phyloP scores from a whole-genome alignment of 371 early-diverging fungal species.

The Mortierella sp. region DNA sequence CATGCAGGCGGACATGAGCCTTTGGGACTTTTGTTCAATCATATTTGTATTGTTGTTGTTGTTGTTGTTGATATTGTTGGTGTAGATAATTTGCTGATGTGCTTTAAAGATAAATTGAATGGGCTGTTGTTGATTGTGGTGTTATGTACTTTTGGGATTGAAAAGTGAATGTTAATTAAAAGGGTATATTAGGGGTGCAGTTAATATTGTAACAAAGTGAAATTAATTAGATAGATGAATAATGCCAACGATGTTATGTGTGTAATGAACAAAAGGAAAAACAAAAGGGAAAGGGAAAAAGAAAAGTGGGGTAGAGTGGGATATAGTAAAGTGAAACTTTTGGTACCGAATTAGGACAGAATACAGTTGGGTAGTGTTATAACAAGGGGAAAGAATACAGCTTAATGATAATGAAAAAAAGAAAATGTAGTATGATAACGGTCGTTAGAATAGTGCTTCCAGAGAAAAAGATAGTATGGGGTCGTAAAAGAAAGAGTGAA shows the following conservation, averaged over 20 bases:
- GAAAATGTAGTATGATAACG: neutral
- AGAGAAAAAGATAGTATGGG: neutral
- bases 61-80: constrained; percentile 3
- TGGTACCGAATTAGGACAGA: too few species aligned
- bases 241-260: neutral
- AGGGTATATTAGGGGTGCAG: too few species aligned
- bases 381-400: neutral
- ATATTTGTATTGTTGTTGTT: constrained; percentile 11
- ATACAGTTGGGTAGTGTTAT: neutral
- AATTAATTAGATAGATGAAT: too few species aligned
- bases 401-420: neutral
- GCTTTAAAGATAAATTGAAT: neutral
- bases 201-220: too few species aligned
- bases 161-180: too few species aligned
- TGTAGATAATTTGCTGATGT: neutral
- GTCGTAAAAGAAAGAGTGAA: constrained; percentile 1
- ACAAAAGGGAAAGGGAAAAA: neutral
- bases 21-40: constrained; percentile 48
- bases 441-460: constrained; percentile 5
- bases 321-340: too few species aligned
- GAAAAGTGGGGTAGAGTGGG: neutral
- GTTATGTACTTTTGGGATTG: neutral
- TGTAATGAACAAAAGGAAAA: neutral
- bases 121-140: neutral
- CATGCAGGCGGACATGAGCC: constrained; percentile 43